Percentiles rank a stretch among this genome's conserved stretches.
These are phyloP conservation scores for Zygotorulaspora sp. DNA, from an alignment of 805 yeast genomes.

Conservation along the genomic window DNA sequence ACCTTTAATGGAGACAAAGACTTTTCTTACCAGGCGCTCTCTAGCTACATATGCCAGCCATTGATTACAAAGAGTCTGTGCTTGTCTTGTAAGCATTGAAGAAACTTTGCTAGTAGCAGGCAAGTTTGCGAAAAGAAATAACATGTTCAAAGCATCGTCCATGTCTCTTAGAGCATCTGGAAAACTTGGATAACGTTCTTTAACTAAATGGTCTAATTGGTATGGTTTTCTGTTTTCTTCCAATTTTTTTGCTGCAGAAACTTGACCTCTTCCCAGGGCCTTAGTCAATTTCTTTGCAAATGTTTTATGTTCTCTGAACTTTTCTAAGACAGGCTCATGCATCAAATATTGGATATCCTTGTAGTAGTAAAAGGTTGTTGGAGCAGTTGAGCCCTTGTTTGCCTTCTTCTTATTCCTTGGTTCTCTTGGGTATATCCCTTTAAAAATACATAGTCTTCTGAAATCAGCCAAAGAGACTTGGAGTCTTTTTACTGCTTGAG, in stretches of 20 bases:
- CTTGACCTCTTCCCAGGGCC: conserved; percentile 89
- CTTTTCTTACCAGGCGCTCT: conserved; percentile 77
- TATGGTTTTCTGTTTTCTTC: conserved; percentile 68
- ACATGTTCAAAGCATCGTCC: conserved; percentile 93
- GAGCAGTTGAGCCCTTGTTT: conserved; percentile 95
- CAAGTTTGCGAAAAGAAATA: conserved; percentile 87
- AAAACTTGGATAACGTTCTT: conserved; percentile 94
- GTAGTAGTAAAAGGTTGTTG: conserved; percentile 86
- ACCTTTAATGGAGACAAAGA: conserved; percentile 95
- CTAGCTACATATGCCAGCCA: conserved; percentile 93
- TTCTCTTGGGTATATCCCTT: conserved; percentile 96
- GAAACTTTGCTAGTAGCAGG: conserved; percentile 87
- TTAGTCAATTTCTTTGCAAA: conserved; percentile 86
- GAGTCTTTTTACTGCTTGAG: conserved; percentile 87
- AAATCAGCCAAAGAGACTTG: conserved; percentile 95
- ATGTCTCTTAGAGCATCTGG: conserved; percentile 87
- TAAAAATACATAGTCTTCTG: conserved; percentile 94
- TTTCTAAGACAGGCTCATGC: conserved; percentile 89
- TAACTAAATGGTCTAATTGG: conserved; percentile 83
- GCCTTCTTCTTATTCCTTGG: conserved; percentile 95
- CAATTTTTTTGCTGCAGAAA: conserved; percentile 78
- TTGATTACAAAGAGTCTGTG: conserved; percentile 80
- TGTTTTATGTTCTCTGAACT: conserved; percentile 92
- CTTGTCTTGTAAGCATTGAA: conserved; percentile 79
- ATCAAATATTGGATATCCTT: conserved; percentile 92